Evolutionary conservation across 108 stramenopile species (phyloP).

Genomic region (Nitzschia sp.): DNA sequence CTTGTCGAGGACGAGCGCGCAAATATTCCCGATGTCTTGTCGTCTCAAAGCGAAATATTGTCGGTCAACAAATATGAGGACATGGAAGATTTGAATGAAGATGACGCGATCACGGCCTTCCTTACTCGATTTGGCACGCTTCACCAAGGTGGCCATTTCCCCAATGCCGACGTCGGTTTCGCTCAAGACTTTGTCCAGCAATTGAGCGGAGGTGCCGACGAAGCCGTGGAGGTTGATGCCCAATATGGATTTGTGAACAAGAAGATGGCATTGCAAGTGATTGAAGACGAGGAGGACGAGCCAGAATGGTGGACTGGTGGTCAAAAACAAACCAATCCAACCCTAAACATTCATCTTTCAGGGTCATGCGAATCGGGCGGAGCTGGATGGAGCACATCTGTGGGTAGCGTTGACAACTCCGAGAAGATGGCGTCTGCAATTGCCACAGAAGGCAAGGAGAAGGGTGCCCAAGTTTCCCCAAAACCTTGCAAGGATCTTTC

Average conservation of each 20-base stretch:
- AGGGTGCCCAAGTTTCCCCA: not conserved
- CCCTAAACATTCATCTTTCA: not conserved
- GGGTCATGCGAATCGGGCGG: not conserved
- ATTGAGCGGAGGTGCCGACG: not conserved
- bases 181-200: not conserved
- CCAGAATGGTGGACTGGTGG: constrained; percentile 27
- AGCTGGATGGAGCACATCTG: not conserved
- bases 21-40: not conserved
- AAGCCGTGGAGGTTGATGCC: constrained; percentile 26
- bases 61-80: constrained; percentile 8
- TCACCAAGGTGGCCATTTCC: not conserved
- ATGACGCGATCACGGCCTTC: constrained; percentile 27
- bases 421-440: not conserved
- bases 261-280: not conserved
- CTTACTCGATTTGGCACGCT: constrained; percentile 13
- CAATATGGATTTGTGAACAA: constrained; percentile 16
- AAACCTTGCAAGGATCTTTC: too few relatives aligned
- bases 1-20: not conserved
- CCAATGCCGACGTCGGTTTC: not conserved
- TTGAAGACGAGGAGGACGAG: constrained; percentile 5
- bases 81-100: constrained; percentile 31
- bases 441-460: not conserved
- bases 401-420: not conserved
- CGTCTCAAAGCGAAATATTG: constrained; percentile 7
- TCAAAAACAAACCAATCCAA: not conserved